phyloP scores from a whole-genome alignment of 169 alveolate genomes.

The Plasmodium vivax region DNA sequence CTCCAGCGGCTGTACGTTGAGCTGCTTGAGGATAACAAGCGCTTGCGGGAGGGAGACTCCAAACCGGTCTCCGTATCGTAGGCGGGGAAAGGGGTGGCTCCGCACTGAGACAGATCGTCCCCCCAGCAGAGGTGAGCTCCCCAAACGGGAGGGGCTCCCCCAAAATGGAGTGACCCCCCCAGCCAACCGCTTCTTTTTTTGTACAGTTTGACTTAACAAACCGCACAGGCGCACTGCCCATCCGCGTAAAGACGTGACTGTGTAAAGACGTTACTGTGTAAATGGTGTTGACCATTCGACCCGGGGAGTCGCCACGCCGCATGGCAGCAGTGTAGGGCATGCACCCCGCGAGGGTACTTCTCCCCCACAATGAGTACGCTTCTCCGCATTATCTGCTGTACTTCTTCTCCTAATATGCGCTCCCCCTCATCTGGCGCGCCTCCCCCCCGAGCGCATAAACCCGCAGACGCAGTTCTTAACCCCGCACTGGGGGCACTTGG shows the following conservation, averaged over 20 bases:
- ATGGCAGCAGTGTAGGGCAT: background rate
- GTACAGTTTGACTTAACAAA: background rate
- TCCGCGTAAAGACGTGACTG: background rate
- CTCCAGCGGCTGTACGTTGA: constrained; percentile 73
- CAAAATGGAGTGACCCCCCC: too few relatives aligned
- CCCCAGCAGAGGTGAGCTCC: background rate
- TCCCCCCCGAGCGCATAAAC: constrained; percentile 20
- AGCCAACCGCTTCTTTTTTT: background rate
- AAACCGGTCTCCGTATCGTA: background rate
- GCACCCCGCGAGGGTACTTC: background rate
- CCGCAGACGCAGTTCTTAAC: constrained; percentile 67
- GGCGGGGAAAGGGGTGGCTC: background rate
- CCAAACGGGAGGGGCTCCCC: background rate
- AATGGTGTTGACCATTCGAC: background rate
- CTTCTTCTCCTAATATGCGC: background rate
- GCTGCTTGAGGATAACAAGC: constrained; percentile 6
- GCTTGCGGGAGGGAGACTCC: background rate
- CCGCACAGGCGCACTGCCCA: background rate
- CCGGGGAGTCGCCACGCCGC: background rate
- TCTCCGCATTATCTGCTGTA: background rate
- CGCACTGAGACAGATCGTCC: background rate
- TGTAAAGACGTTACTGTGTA: background rate
- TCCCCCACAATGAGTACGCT: background rate
- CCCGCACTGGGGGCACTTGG: constrained; percentile 66
- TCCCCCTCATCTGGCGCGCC: background rate